Percentiles rank a stretch among this genome's conserved stretches.
These are phyloP conservation scores for Hypoxylon perforatum DNA, from an alignment of 495 filamentous ascomycete genomes.

Conservation along the genomic window DNA sequence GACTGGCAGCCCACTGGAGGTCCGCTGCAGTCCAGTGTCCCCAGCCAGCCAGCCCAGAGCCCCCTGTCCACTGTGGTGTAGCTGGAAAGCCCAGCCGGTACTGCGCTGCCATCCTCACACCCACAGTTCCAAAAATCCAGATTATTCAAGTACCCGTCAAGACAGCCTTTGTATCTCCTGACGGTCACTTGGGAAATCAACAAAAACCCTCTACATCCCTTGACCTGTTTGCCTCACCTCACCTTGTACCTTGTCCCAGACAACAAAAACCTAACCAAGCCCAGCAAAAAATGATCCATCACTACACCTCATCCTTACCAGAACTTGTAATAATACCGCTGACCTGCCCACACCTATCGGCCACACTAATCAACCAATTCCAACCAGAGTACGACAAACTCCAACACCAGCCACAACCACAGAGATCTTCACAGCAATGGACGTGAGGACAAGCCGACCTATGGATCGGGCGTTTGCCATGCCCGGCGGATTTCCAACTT, in stretches of 20 bases:
- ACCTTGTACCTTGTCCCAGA: slow-evolving; percentile 45
- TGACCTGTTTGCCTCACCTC: slow-evolving; percentile 43
- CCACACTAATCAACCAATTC: slow-evolving; percentile 35
- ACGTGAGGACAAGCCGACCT: slow-evolving; percentile 34
- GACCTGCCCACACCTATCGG: slow-evolving; percentile 20
- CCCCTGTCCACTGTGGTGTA: slow-evolving; percentile 6
- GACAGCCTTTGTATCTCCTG: slow-evolving; percentile 41
- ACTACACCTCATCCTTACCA: slow-evolving; percentile 32
- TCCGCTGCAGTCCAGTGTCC: too few species aligned
- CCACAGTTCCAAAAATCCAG: slow-evolving; percentile 23
- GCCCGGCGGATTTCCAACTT: slow-evolving; percentile 44
- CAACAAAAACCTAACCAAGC: slow-evolving; percentile 39
- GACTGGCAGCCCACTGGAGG: slow-evolving; percentile 13
- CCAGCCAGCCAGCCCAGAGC: too few species aligned
- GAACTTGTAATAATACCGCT: slow-evolving; percentile 20
- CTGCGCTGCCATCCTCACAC: slow-evolving; percentile 26
- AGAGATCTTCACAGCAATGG: slow-evolving; percentile 21
- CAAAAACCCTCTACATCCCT: slow-evolving; percentile 20
- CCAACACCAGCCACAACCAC: slow-evolving; percentile 6
- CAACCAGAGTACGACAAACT: slow-evolving; percentile 37
- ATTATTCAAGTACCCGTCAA: slow-evolving; percentile 37
- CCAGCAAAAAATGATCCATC: slow-evolving; percentile 39
- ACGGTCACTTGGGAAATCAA: slow-evolving; percentile 30
- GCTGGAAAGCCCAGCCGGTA: slow-evolving; percentile 4
- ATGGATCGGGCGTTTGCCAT: slow-evolving; percentile 36